Base-by-base conservation (phyloP, 495 filamentous ascomycete genomes). In the Trichoderma orchidacearum region DNA sequence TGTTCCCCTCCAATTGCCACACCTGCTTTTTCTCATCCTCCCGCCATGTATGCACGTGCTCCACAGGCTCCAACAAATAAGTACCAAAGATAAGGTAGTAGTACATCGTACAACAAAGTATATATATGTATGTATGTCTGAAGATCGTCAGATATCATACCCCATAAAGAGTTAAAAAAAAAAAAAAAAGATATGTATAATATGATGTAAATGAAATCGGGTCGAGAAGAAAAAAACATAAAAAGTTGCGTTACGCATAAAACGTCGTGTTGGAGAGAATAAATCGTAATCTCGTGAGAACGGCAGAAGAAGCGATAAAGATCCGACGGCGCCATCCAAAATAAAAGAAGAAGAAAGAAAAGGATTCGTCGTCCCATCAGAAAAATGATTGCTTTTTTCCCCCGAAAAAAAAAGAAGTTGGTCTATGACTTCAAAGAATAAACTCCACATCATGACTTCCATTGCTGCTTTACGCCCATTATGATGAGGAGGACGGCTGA, bases 401-500 rank as follows among this genome's bases (percentile, higher is more conserved):
- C 32, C 30, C 30, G n/a, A n/a, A n/a, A n/a, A n/a, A n/a, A n/a
- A n/a, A 55, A 38, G 30, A 55, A n/a, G 53, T n/a, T 35, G 13
- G 2, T 30, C 6, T 3, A 18, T 41, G 48, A n/a, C 11, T 5
- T 11, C 11, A 27, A 30, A 51, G 21, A n/a, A 30, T 8, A 11
- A 51, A 51, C 36, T 51, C 25, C 48, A 11, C 15, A 11, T n/a
- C 9, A 55, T 3, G n/a, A 21, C 13, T 27, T 61, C 72, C 72
- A 76, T 53, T 64, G 62, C 54, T 76, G 64, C 30, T 63, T 63
- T 5, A 72, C 61, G 29, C 75, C 84, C 30, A 89, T 71, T 57
- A 82, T 76, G 56, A 80, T 78, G 27, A 87, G 74, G 17, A 75
- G 77, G 59, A 92, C 80, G 57, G 95, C 77, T 27, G 85, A 82